Percentiles rank a stretch among this genome's conserved stretches.
phyloP scores from a whole-genome alignment of 2,329 filamentous ascomycete genomes.

The Phialocephala sp. region DNA sequence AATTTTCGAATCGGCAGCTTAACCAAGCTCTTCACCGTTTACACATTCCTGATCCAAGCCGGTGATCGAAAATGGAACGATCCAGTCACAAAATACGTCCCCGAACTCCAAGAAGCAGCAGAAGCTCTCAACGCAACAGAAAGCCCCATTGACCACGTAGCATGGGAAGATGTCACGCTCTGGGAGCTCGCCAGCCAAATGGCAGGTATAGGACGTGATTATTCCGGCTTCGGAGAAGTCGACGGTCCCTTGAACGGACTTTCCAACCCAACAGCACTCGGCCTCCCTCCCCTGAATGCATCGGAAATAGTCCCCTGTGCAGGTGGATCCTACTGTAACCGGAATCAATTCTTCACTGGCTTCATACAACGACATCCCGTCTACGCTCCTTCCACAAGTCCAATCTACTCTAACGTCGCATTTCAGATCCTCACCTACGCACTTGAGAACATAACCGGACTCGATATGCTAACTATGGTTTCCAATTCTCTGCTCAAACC shows the following conservation, averaged over 20 bases:
- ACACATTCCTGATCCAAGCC: slow-evolving; percentile 48
- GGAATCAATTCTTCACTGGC: slow-evolving; percentile 32
- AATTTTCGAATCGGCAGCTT: slow-evolving; percentile 51
- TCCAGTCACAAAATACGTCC: slow-evolving; percentile 50
- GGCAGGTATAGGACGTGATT: slow-evolving; percentile 30
- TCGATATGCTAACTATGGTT: slow-evolving; percentile 40
- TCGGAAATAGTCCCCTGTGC: slow-evolving; percentile 38
- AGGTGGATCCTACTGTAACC: slow-evolving; percentile 36
- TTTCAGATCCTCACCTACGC: slow-evolving; percentile 47
- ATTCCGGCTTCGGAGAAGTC: slow-evolving; percentile 22
- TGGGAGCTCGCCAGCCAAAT: slow-evolving; percentile 32
- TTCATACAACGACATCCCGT: slow-evolving; percentile 38
- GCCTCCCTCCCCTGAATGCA: slow-evolving; percentile 41
- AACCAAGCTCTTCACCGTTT: slow-evolving; percentile 52
- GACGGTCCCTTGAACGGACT: slow-evolving; percentile 25
- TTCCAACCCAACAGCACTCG: slow-evolving; percentile 36
- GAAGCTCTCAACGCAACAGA: slow-evolving; percentile 14
- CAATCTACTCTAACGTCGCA: slow-evolving; percentile 47
- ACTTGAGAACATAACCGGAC: slow-evolving; percentile 48
- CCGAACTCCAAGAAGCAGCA: slow-evolving; percentile 44
- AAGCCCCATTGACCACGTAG: slow-evolving; percentile 27
- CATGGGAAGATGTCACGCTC: slow-evolving; percentile 33
- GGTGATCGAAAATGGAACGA: slow-evolving; percentile 48
- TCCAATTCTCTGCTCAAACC: slow-evolving; percentile 42
- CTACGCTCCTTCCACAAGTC: slow-evolving; percentile 43